Evolutionary conservation across 352 stramenopile genomes (phyloP), one percentile per base, ranked within the genome.

Genomic region (Phytophthora idaei): DNA sequence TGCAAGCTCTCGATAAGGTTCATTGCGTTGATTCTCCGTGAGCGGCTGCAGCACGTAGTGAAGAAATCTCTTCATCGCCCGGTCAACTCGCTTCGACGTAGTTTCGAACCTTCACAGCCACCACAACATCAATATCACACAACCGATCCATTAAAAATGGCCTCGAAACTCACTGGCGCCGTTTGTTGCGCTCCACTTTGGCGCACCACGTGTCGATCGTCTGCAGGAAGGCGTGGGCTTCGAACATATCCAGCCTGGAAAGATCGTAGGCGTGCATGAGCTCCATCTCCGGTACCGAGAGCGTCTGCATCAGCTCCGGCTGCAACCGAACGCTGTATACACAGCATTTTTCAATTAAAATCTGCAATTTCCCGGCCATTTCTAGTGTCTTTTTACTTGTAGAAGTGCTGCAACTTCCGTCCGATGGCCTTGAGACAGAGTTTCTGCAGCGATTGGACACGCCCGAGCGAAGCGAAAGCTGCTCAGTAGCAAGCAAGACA

Each of bases 181-280:
- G 47, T 5, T 48, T 60, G 11, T 34, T 74, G 4, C 32, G 52
- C 32, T 68, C 57, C 28, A 67, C 29, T 3, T 45, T 58, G 12
- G 34, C 29, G 5, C 53, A 44, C 71, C 67, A 76, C 8, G 36
- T 53, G 7, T 61, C 28, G 12, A 78, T 55, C 21, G 31, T 52
- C 45, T 63, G 52, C 15, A 69, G 62, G 42, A 71, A 78, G 1
- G 49, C 31, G 32, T 78, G 67, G 4, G 52, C 27, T 14, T 78
- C 71, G 41, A 78, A 78, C 27, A 68, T 29, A 10, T 73, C 71
- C 51, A 78, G 31, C 36, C 67, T 63, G 7, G 71, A 65, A 25
- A 78, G 71, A 27, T 76, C 71, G 55, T 76, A 76, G 17, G 28
- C 7, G 27, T 67, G 47, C 41, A 78, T 42, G 44, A 78, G 63